phyloP scores from a whole-genome alignment of 1,139 yeast species.

The Lodderomyces parapsilosis region DNA sequence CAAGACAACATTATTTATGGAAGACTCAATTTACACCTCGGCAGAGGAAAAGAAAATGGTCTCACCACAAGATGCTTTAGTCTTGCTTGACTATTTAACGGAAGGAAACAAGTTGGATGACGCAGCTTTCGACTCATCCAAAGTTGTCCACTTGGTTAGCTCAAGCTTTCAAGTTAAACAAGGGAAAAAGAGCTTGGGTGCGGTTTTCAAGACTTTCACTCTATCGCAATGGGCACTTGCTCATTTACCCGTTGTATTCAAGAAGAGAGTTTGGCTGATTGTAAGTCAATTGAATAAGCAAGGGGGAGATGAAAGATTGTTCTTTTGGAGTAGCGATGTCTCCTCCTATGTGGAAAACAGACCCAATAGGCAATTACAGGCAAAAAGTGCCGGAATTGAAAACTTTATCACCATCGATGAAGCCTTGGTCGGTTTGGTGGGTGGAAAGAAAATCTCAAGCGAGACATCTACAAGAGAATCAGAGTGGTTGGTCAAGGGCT shows the following conservation, averaged over 20 bases:
- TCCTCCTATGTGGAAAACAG: conserved; percentile 35
- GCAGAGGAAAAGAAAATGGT: conserved; percentile 42
- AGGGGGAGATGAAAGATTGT: conserved; percentile 32
- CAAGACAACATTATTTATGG: conserved; percentile 27
- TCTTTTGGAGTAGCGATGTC: conserved; percentile 31
- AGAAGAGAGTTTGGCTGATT: conserved; percentile 34
- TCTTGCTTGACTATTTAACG: conserved; percentile 37
- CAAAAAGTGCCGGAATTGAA: conserved; percentile 47
- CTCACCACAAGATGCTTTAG: conserved; percentile 61
- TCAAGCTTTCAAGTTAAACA: conserved; percentile 28
- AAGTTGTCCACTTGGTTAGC: neutral
- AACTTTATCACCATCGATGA: conserved; percentile 52
- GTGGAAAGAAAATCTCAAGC: conserved; percentile 40
- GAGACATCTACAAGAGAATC: conserved; percentile 51
- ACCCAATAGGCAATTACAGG: conserved; percentile 40
- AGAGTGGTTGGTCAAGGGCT: conserved; percentile 56
- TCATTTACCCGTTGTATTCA: conserved; percentile 32
- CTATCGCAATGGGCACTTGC: conserved; percentile 43
- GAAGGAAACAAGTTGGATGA: conserved; percentile 33
- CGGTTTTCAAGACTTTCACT: conserved; percentile 37
- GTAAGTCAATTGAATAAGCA: conserved; percentile 22
- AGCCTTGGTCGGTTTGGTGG: conserved; percentile 55
- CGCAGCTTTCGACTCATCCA: conserved; percentile 23
- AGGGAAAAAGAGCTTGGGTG: conserved; percentile 39
- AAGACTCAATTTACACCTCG: conserved; percentile 42